A percentile compares a stretch with the other conserved stretches of the same genome.
These are phyloP conservation scores for Lasiodiplodia citricola DNA, from an alignment of 2,329 filamentous ascomycete genomes.

Conservation along the genomic window DNA sequence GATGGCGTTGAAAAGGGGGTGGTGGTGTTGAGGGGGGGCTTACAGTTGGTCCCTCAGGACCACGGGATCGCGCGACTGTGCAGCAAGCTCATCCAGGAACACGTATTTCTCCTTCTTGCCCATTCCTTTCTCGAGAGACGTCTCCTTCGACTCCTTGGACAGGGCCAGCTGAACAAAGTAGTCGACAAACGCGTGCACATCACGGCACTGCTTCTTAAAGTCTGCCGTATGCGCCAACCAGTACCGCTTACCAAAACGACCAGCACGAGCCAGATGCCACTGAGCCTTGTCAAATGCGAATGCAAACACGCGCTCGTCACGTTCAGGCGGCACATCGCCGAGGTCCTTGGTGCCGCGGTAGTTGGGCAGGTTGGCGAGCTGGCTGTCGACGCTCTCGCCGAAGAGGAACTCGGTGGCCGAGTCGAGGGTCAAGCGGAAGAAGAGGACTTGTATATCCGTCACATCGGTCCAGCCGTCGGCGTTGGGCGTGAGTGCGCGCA, in stretches of 20 bases:
- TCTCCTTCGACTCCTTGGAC: constrained; percentile 1
- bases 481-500: constrained; percentile 59
- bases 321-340: constrained; percentile 3
- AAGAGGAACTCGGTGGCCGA: constrained; percentile 58
- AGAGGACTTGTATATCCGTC: constrained; percentile 47
- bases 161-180: constrained; percentile 54
- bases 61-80: constrained; percentile 51
- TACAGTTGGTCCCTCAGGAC: constrained; percentile 49
- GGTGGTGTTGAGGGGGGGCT: too few relatives aligned
- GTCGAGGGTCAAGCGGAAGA: constrained; percentile 57
- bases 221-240: constrained; percentile 30
- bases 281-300: constrained; percentile 52
- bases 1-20: too few relatives aligned
- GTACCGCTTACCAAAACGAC: constrained; percentile 44
- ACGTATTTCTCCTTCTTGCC: constrained; percentile 48
- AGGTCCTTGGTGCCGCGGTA: not conserved
- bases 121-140: constrained; percentile 38
- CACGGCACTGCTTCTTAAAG: constrained; percentile 21
- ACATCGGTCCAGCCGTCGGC: constrained; percentile 51
- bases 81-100: constrained; percentile 54
- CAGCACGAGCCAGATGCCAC: constrained; percentile 41
- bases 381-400: constrained; percentile 48
- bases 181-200: constrained; percentile 48
- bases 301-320: constrained; percentile 44
- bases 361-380: constrained; percentile 40